Conservation (phyloP, 2,329 filamentous ascomycete species). For the Pseudogymnoascus sp. region DNA sequence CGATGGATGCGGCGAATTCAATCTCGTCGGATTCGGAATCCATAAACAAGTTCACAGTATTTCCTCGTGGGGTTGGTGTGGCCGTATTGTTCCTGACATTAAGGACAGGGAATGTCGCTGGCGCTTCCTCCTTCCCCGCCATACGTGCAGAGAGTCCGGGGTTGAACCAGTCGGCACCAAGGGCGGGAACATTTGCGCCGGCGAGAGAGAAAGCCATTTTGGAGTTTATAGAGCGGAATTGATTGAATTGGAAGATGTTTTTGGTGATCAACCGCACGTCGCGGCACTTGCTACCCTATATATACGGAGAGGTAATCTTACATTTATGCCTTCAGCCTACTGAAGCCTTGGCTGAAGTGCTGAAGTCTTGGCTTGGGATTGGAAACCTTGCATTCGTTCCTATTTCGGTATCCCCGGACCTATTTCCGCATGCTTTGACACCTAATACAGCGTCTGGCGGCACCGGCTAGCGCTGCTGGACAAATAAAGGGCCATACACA, state of each 20-base stretch:
- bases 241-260: not conserved
- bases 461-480: not conserved
- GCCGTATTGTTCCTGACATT: not conserved
- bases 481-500: not conserved
- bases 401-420: not conserved
- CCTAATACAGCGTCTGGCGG: not conserved
- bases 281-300: not conserved
- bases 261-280: not conserved
- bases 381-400: not conserved
- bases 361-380: not conserved
- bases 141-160: not conserved
- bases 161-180: not conserved
- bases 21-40: not conserved
- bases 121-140: not conserved
- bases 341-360: not conserved
- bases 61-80: not conserved
- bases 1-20: not conserved
- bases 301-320: not conserved
- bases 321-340: not conserved
- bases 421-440: not conserved
- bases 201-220: not conserved
- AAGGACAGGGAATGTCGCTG: not conserved
- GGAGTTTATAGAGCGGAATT: not conserved
- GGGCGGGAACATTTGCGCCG: not conserved
- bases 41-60: not conserved